Base-by-base conservation (phyloP, 441 rosid genomes). In the Euphorbia celastroides region DNA sequence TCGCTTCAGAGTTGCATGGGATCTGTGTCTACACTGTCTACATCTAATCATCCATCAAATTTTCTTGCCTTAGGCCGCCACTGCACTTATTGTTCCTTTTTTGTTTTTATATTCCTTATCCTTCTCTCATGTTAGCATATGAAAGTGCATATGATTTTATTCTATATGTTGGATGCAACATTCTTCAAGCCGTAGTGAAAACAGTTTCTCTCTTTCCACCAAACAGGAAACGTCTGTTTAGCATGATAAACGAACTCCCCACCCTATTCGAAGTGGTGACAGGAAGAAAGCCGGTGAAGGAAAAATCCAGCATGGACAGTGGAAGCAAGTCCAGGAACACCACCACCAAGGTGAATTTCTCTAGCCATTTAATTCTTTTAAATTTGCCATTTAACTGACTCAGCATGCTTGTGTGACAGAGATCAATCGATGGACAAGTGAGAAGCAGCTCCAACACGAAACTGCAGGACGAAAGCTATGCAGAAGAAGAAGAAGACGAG, bases 181-280 rank as follows among this genome's bases (percentile, higher is more conserved):
- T 19, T 63, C 67, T n/a, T 42, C 2, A 65, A 55, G 51, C 36
- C 57, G 25, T 55, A 67, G 28, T 32, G 51, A 7, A n/a, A 61
- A 19, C 26, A 46, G 46, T 57, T 28, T 14, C 59, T 1, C 55
- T 60, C 31, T 34, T 68, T 56, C 62, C 28, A 9, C 54, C 61
- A 63, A 20, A 62, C 87, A 93, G 96, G 87, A 93, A 84, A 77
- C 91, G 89, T 11, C 80, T 93, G 16, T 90, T 88, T 78, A 86
- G 91, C 87, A 70, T 90, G 74, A 82, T 84, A 68, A 93, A 93
- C 73, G 96, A 90, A 70, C 81, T 83, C 59, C 96, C 96, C 27
- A 87, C 97, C 60, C 86, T 93, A 36, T 88, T 86, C 69, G 98
- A 90, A 74, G 88, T 87, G 54, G 89, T 93, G 28, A 83, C 94